These are phyloP conservation scores for Fusarium abutilonis DNA, from an alignment of 2,329 filamentous ascomycete species.

Conservation along the genomic window DNA sequence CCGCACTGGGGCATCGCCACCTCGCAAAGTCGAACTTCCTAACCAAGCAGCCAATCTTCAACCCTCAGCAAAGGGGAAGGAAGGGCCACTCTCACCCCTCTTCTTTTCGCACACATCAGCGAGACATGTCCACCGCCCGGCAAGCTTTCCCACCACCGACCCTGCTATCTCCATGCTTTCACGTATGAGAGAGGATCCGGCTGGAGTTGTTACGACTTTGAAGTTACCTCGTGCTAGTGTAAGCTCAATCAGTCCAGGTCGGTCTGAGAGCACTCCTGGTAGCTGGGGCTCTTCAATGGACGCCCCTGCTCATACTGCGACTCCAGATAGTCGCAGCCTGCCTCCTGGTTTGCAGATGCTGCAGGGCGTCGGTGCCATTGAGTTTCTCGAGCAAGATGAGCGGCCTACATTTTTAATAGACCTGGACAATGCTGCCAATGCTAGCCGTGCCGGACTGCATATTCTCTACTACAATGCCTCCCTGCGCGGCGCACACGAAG, in stretches of 20 bases:
- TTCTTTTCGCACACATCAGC: slow-evolving; percentile 61
- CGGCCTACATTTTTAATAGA: slow-evolving; percentile 82
- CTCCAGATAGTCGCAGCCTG: slow-evolving; percentile 61
- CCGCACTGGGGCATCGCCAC: slow-evolving; percentile 58
- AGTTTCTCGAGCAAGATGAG: slow-evolving; percentile 79
- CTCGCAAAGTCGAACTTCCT: slow-evolving; percentile 57
- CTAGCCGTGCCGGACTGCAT: slow-evolving; percentile 62
- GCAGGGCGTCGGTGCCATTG: slow-evolving; percentile 72
- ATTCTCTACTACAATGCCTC: slow-evolving; percentile 76
- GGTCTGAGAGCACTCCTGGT: slow-evolving; percentile 62
- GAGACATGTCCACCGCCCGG: slow-evolving; percentile 51
- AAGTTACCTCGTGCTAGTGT: slow-evolving; percentile 66
- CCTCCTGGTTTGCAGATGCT: slow-evolving; percentile 65
- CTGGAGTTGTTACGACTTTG: slow-evolving; percentile 61
- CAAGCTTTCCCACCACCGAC: slow-evolving; percentile 54
- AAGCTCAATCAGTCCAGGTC: slow-evolving; percentile 57
- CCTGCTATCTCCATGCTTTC: slow-evolving; percentile 59
- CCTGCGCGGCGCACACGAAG: slow-evolving; percentile 64
- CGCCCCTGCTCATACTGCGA: slow-evolving; percentile 60
- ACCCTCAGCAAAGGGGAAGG: slow-evolving; percentile 43
- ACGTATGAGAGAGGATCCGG: slow-evolving; percentile 55
- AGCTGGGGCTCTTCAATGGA: slow-evolving; percentile 65
- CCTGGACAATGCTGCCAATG: slow-evolving; percentile 66
- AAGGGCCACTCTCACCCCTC: slow-evolving; percentile 59
- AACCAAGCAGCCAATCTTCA: slow-evolving; percentile 37